A percentile compares a stretch with the other conserved stretches of the same genome.
Conservation (phyloP, 257 asterid species). For the Buddleja alternifolia region DNA sequence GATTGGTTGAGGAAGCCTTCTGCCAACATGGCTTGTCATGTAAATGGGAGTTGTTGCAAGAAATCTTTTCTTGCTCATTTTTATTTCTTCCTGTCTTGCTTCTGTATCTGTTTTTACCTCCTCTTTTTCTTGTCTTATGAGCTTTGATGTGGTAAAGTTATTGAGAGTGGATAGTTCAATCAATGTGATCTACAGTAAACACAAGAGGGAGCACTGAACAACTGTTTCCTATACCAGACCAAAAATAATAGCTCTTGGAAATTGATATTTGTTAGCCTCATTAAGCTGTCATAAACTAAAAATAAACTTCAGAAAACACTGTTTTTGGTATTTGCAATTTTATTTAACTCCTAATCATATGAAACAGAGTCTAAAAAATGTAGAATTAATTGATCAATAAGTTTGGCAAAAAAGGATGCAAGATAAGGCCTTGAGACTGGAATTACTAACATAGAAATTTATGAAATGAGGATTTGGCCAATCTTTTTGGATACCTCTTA, state of each 20-base stretch:
- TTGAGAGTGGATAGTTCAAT: too few species aligned
- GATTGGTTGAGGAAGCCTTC: slow-evolving; percentile 2
- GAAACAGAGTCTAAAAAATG: not conserved
- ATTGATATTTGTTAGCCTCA: not conserved
- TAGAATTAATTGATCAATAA: not conserved
- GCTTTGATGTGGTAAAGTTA: too few species aligned
- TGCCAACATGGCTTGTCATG: slow-evolving; percentile 1
- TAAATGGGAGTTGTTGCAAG: slow-evolving; percentile 3
- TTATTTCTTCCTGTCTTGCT: too few species aligned
- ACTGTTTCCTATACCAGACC: not conserved
- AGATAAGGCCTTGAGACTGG: not conserved
- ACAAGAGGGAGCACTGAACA: not conserved
- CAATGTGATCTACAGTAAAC: too few species aligned
- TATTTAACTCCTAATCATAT: not conserved
- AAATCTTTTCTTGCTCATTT: not conserved
- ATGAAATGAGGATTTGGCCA: not conserved
- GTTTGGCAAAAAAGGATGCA: not conserved
- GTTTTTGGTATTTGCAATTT: not conserved
- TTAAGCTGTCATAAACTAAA: not conserved
- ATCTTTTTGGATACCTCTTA: too few species aligned
- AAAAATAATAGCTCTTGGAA: not conserved
- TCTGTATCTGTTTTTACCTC: not conserved
- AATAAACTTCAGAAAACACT: not conserved
- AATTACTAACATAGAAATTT: not conserved
- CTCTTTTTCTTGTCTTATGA: not conserved